Percentiles rank a stretch among this genome's conserved stretches.
These are phyloP conservation scores for Russula sp. DNA, from an alignment of 768 basidiomycete species.

Conservation along the genomic window DNA sequence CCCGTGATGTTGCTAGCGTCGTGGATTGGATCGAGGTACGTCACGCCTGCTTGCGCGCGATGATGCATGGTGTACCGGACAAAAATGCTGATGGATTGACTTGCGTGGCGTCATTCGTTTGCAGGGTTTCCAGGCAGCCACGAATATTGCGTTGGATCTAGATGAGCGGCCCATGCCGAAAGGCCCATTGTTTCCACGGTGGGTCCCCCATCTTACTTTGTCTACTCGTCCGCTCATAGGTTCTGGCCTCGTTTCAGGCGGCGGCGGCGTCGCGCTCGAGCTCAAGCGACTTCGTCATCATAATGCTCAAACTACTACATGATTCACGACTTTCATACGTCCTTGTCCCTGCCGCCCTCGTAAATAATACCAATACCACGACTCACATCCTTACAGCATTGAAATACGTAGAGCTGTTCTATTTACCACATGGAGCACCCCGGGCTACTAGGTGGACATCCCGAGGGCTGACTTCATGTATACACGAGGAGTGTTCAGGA, in stretches of 20 bases:
- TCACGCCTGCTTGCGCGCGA: slow-evolving; percentile 19
- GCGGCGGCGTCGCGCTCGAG: slow-evolving; percentile 13
- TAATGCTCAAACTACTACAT: background rate
- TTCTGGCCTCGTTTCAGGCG: slow-evolving; percentile 7
- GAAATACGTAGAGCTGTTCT: background rate
- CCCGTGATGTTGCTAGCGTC: slow-evolving; percentile 71
- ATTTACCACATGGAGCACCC: background rate
- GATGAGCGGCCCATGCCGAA: slow-evolving; percentile 90
- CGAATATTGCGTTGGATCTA: slow-evolving; percentile 86
- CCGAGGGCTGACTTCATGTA: background rate
- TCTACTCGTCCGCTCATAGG: background rate
- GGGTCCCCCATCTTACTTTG: slow-evolving; percentile 24
- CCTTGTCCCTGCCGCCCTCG: background rate
- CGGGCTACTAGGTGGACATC: background rate
- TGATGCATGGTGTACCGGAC: background rate
- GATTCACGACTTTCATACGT: background rate
- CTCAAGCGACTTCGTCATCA: background rate
- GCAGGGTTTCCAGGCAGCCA: slow-evolving; percentile 86
- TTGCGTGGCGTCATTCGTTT: background rate
- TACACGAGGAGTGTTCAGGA: background rate
- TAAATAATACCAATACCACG: background rate
- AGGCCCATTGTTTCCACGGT: slow-evolving; percentile 81
- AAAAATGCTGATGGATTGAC: background rate
- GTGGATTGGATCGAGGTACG: slow-evolving; percentile 94
- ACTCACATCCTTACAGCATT: background rate